phyloP scores from a whole-genome alignment of 2,329 filamentous ascomycete genomes.

The Phyllosticta paracitricarpa region DNA sequence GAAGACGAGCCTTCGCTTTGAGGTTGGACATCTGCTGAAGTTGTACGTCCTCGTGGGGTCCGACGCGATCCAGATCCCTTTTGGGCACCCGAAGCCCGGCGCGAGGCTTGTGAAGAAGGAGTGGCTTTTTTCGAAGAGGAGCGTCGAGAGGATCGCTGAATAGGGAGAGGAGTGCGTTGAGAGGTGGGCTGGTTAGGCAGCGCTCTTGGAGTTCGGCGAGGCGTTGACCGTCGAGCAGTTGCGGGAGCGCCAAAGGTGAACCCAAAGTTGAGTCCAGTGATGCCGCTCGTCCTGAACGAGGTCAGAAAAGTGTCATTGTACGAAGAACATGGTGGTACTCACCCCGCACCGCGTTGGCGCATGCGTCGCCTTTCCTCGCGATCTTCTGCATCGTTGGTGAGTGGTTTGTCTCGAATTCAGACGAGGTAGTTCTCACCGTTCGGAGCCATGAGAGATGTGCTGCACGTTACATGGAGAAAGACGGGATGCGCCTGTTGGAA shows the following conservation, averaged over 20 bases:
- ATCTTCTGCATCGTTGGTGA: conserved; percentile 31
- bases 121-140: conserved; percentile 9
- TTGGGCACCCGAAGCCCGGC: not conserved
- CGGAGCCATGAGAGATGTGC: not conserved
- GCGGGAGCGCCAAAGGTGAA: conserved; percentile 36
- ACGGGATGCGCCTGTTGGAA: not conserved
- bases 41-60: conserved; percentile 19
- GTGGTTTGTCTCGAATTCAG: not conserved
- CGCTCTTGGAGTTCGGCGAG: conserved; percentile 14
- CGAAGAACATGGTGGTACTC: conserved; percentile 18
- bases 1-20: conserved; percentile 6
- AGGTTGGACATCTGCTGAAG: conserved; percentile 10
- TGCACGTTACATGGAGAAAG: not conserved
- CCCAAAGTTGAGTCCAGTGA: conserved; percentile 40
- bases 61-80: conserved; percentile 14
- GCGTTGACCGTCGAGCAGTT: conserved; percentile 17
- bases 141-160: conserved; percentile 1
- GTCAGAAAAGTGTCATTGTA: not conserved
- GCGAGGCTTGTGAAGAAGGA: conserved; percentile 8
- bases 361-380: conserved; percentile 46
- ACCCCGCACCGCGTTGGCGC: conserved; percentile 49
- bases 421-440: not conserved
- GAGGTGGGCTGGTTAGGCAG: conserved; percentile 20
- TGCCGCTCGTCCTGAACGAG: conserved; percentile 34
- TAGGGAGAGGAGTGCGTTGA: conserved; percentile 1